Evolutionary conservation across 495 filamentous ascomycete species (phyloP).

Genomic region (Aspergillus kassunensis): DNA sequence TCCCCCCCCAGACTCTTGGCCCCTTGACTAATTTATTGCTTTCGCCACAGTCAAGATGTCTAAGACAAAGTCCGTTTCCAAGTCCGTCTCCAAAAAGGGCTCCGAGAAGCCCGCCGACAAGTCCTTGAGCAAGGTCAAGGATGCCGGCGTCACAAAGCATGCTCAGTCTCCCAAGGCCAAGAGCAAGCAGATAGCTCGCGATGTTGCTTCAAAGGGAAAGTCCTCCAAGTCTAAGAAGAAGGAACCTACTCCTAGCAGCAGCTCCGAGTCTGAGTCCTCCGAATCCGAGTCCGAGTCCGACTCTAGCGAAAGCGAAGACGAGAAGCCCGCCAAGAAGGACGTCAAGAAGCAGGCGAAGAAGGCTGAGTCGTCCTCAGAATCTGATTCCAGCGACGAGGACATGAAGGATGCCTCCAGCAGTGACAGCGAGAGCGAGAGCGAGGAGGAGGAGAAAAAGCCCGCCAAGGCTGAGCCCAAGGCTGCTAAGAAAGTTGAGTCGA

Average conservation of each 20-base stretch:
- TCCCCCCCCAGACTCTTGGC: conserved; percentile 4
- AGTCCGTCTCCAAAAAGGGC: conserved; percentile 40
- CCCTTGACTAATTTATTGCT: conserved; percentile 12
- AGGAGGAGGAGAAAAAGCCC: conserved; percentile 37
- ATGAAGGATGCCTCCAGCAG: conserved; percentile 28
- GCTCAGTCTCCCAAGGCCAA: conserved; percentile 46
- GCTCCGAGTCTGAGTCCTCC: conserved; percentile 45
- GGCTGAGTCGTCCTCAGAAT: conserved; percentile 35
- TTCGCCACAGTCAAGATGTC: conserved; percentile 43
- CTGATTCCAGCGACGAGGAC: conserved; percentile 36
- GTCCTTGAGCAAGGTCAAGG: conserved; percentile 50
- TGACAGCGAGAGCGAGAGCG: conserved; percentile 30
- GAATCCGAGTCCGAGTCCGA: conserved; percentile 32
- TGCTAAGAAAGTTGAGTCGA: conserved; percentile 21
- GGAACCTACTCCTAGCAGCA: conserved; percentile 45
- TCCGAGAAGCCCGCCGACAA: conserved; percentile 45
- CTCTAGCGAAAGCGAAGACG: conserved; percentile 36
- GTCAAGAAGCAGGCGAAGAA: conserved; percentile 14
- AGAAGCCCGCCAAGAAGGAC: conserved; percentile 35
- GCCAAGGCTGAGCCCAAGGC: conserved; percentile 21
- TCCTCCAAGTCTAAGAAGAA: conserved; percentile 44
- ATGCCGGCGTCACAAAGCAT: conserved; percentile 47
- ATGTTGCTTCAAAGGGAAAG: conserved; percentile 41
- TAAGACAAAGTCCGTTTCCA: conserved; percentile 49
- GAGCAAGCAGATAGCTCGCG: conserved; percentile 47